A percentile compares a stretch with the other conserved stretches of the same genome.
Evolutionary conservation across 1,139 yeast species (phyloP).

Genomic region (Yamadazyma atlantica): DNA sequence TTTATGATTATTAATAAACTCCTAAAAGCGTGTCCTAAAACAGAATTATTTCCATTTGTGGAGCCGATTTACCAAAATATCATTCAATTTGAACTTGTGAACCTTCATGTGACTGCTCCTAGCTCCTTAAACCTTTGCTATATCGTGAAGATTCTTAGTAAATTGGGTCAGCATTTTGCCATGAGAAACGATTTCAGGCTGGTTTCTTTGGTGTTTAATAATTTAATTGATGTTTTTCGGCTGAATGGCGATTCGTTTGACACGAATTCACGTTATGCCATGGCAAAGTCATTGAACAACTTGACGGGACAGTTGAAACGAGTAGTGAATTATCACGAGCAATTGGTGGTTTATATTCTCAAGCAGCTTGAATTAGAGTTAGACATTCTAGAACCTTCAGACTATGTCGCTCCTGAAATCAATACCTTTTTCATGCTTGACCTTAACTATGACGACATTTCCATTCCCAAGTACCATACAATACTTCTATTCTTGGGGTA

Average conservation of each 20-base stretch:
- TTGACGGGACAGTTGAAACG: slow-evolving; percentile 20
- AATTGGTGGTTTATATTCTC: slow-evolving; percentile 27
- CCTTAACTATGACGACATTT: slow-evolving; percentile 21
- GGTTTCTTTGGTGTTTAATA: slow-evolving; percentile 28
- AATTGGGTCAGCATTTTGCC: slow-evolving; percentile 24
- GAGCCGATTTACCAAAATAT: slow-evolving; percentile 18
- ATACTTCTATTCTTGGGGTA: slow-evolving; percentile 38
- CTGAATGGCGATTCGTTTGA: slow-evolving; percentile 27
- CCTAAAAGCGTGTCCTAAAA: slow-evolving; percentile 24
- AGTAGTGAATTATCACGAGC: slow-evolving; percentile 33
- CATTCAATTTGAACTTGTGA: slow-evolving; percentile 16
- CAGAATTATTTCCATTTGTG: slow-evolving; percentile 12
- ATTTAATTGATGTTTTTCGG: slow-evolving; percentile 25
- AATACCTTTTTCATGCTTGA: slow-evolving; percentile 10
- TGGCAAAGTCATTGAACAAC: slow-evolving; percentile 36
- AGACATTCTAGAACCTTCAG: slow-evolving; percentile 17
- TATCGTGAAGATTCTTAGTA: slow-evolving; percentile 35
- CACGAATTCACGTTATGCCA: slow-evolving; percentile 31
- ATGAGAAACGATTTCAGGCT: slow-evolving; percentile 14
- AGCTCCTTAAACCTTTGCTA: slow-evolving; percentile 28
- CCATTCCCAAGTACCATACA: slow-evolving; percentile 36
- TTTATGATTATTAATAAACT: slow-evolving; percentile 39
- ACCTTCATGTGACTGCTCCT: slow-evolving; percentile 9
- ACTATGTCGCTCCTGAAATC: slow-evolving; percentile 15
- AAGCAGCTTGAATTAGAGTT: slow-evolving; percentile 21